phyloP scores from a whole-genome alignment of 1,284 basidiomycete species.

The Trichosporon sp. region DNA sequence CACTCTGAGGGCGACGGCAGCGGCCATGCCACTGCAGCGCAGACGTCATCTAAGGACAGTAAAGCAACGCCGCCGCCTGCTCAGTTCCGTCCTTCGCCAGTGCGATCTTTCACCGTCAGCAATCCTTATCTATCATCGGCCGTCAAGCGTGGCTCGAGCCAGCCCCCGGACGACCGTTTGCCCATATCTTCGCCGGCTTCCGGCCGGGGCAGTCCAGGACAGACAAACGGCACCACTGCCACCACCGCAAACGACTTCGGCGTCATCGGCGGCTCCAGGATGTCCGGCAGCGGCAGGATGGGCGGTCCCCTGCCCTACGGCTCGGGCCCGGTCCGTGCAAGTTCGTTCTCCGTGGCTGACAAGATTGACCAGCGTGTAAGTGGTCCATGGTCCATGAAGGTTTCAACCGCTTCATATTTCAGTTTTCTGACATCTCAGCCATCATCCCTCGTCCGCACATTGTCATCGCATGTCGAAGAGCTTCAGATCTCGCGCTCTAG shows the following conservation, averaged over 20 bases:
- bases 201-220: conserved; percentile 31
- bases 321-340: conserved; percentile 34
- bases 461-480: conserved; percentile 44
- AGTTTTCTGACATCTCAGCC: conserved; percentile 18
- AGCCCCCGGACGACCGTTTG: conserved; percentile 39
- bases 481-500: conserved; percentile 29
- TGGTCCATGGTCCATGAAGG: not conserved
- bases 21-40: not conserved
- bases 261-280: conserved; percentile 41
- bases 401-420: not conserved
- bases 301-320: not conserved
- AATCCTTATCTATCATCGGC: conserved; percentile 18
- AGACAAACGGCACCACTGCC: conserved; percentile 13
- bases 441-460: conserved; percentile 29
- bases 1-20: not conserved
- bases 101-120: conserved; percentile 19
- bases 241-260: conserved; percentile 25
- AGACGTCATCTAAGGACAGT: not conserved
- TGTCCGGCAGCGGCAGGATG: conserved; percentile 6
- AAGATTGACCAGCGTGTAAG: conserved; percentile 12
- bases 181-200: conserved; percentile 31
- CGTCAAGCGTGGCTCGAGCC: conserved; percentile 37
- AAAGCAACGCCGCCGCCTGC: conserved; percentile 7
- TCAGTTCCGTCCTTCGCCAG: conserved; percentile 16
- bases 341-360: conserved; percentile 36